Evolutionary conservation across 441 rosid species (phyloP).

Genomic region (Eruca vesicaria): DNA sequence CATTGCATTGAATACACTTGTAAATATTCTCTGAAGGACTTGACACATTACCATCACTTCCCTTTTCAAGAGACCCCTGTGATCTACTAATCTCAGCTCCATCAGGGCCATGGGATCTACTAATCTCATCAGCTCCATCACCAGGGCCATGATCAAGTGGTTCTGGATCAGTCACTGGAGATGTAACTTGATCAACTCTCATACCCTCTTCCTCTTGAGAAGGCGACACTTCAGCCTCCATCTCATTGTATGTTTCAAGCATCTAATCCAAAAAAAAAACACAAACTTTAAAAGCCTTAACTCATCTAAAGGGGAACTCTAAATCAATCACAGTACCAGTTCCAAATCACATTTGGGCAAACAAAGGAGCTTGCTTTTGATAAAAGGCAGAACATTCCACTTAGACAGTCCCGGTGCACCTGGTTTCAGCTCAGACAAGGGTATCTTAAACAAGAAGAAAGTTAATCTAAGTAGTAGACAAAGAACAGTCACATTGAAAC

Average conservation of each 20-base stretch:
- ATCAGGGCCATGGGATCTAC: background rate
- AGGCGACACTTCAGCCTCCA: slow-evolving; percentile 3
- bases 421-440: slow-evolving; percentile 30
- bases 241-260: slow-evolving; percentile 18
- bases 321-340: slow-evolving; percentile 14
- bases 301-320: background rate
- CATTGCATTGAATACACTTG: slow-evolving; percentile 23
- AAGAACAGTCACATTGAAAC: background rate
- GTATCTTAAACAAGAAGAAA: slow-evolving; percentile 17
- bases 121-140: background rate
- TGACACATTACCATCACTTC: background rate
- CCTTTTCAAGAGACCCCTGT: background rate
- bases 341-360: slow-evolving; percentile 33
- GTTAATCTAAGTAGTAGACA: background rate
- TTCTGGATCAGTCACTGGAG: background rate
- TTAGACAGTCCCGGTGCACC: slow-evolving; percentile 28
- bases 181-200: slow-evolving; percentile 5
- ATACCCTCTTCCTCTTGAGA: background rate
- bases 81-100: background rate
- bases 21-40: slow-evolving; percentile 19
- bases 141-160: background rate
- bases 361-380: slow-evolving; percentile 20
- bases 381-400: slow-evolving; percentile 34
- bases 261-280: slow-evolving; percentile 15
- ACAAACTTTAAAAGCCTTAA: background rate